Evolutionary conservation across 2,329 filamentous ascomycete genomes (phyloP).

Genomic region (Cladosporium sphaerospermum): DNA sequence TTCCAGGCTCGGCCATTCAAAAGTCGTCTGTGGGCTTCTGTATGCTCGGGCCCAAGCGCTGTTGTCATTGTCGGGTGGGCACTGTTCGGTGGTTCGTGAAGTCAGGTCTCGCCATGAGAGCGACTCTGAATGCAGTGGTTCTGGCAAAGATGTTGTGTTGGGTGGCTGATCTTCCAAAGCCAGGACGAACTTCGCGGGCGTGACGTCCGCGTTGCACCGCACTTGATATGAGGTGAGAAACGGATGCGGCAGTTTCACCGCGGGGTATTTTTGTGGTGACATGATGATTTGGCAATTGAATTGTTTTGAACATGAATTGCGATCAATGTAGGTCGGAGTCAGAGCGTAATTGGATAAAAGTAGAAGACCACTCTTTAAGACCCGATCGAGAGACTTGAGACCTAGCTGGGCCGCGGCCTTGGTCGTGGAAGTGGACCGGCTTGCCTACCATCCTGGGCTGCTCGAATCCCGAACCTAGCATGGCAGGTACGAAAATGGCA

Average conservation of each 20-base stretch:
- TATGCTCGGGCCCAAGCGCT: conserved; percentile 40
- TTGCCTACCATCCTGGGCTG: background rate
- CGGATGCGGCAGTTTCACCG: conserved; percentile 43
- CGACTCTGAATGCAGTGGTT: conserved; percentile 35
- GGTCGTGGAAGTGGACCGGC: background rate
- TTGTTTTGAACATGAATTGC: background rate
- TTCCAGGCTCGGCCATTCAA: conserved; percentile 35
- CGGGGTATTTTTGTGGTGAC: conserved; percentile 21
- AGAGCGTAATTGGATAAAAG: too few relatives aligned
- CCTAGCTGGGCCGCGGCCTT: background rate
- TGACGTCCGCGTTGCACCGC: conserved; percentile 14
- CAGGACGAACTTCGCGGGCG: conserved; percentile 23
- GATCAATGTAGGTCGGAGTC: background rate
- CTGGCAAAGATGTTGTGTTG: conserved; percentile 28
- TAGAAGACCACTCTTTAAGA: too few relatives aligned
- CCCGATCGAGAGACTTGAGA: too few relatives aligned
- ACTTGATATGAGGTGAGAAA: conserved; percentile 42
- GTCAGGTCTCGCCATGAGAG: conserved; percentile 35
- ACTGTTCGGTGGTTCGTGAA: conserved; percentile 18
- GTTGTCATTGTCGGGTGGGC: conserved; percentile 27
- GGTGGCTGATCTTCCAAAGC: conserved; percentile 33
- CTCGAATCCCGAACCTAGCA: background rate
- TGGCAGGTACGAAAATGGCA: conserved; percentile 8
- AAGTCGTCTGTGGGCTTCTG: conserved; percentile 37
- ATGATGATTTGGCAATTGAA: background rate